A percentile compares a stretch with the other conserved stretches of the same genome.
phyloP scores from a whole-genome alignment of 2,329 filamentous ascomycete species.

The Botrytis porri region DNA sequence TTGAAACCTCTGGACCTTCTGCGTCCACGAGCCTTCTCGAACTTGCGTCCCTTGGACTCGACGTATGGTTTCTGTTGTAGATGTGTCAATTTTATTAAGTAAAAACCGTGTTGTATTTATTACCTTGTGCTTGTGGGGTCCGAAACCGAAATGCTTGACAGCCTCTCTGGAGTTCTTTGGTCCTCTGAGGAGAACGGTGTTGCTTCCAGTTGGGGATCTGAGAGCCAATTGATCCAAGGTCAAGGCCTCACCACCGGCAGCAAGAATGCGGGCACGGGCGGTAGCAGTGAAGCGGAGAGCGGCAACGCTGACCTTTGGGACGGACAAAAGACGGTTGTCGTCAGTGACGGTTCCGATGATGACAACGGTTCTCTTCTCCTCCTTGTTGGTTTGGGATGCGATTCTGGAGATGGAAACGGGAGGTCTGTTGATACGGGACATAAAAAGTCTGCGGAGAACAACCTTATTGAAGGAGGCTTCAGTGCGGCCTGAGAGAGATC shows the following conservation, averaged over 20 bases:
- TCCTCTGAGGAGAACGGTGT: constrained; percentile 94
- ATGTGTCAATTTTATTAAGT: constrained; percentile 37
- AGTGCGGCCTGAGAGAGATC: constrained; percentile 68
- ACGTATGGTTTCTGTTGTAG: constrained; percentile 83
- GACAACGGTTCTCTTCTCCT: constrained; percentile 82
- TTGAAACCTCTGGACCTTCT: constrained; percentile 99
- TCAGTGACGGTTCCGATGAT: constrained; percentile 95
- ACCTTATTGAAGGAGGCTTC: constrained; percentile 99
- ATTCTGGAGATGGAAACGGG: constrained; percentile 94
- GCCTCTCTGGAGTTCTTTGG: constrained; percentile 98
- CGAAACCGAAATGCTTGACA: constrained; percentile 98
- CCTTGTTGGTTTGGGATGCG: constrained; percentile 63
- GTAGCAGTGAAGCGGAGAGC: constrained; percentile 96
- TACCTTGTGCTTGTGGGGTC: constrained; percentile 97
- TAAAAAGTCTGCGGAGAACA: constrained; percentile 93
- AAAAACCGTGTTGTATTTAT: constrained; percentile 38
- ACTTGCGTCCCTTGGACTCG: constrained; percentile 99
- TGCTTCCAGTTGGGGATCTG: constrained; percentile 89
- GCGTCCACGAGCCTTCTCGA: constrained; percentile 98
- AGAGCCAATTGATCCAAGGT: constrained; percentile 97
- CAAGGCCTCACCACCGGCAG: constrained; percentile 90
- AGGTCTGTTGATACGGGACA: constrained; percentile 97
- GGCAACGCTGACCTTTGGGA: constrained; percentile 91
- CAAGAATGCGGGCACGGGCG: constrained; percentile 87
- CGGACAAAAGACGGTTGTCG: constrained; percentile 86